Base-by-base conservation (phyloP, 805 yeast species). In the Candida succiphila region DNA sequence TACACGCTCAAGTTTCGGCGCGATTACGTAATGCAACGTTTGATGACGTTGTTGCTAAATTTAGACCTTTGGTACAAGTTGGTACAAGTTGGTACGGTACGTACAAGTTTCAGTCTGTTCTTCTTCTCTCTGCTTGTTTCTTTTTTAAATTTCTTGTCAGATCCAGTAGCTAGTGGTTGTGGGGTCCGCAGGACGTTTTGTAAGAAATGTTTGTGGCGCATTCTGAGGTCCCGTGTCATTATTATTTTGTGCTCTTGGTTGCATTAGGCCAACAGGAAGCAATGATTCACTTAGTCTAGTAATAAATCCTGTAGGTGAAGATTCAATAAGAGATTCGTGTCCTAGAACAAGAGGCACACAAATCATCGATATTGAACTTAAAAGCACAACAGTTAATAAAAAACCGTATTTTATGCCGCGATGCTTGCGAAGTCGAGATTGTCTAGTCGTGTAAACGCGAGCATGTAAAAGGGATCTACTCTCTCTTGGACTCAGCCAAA, bases 161-260 rank as follows among this genome's bases (percentile, higher is more conserved):
- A 54, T 46, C 56, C 54, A 49, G 29, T 48, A 53, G 1, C 49
- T 49, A 9, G 37, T 41, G 20, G 36, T 44, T 7, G 44, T 41
- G 16, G 39, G 43, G 2, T 37, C 39, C 4, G 39, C 44, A 16
- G 60, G 60, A 23, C 41, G 51, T 2, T 37, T 24, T n/a, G 47
- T 55, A 13, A 59, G 41, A 13, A 75, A 60, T 9, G 58, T 53
- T 1, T 53, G 33, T 1, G 82, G 79, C 0, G 80, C 81, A 30
- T 52, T 52, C 0, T 46, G 59, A n/a, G n/a, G n/a, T 0, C 85
- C 86, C 0, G 86, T 78, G 46, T 79, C 86, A 44, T 79, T 77
- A 41, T 77, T 75, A 29, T 69, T 61, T 45, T 77, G 83, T 26
- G 56, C 47, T 25, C 58, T 66, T 2, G 87, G 86, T 48, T 79